Evolutionary conservation across 1,284 basidiomycete genomes (phyloP).

Genomic region (Apiotrichum akiyoshidainum): DNA sequence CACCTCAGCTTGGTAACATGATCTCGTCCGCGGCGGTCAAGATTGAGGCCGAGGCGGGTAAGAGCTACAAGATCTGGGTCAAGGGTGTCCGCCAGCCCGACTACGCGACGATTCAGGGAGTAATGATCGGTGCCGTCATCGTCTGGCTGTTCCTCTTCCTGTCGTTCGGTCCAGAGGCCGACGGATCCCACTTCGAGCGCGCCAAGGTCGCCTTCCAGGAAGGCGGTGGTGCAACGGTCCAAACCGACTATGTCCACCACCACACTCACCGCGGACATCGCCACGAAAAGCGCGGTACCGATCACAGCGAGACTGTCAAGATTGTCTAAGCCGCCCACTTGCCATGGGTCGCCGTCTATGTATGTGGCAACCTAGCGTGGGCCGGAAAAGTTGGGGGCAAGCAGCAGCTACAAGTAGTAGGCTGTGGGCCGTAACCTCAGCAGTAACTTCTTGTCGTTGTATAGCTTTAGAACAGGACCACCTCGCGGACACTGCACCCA

Average conservation of each 20-base stretch:
- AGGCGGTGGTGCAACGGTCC: slow-evolving; percentile 60
- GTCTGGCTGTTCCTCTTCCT: slow-evolving; percentile 51
- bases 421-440: no score
- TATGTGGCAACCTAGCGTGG: no score
- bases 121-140: slow-evolving; percentile 66
- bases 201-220: slow-evolving; percentile 73
- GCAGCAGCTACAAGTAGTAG: no score
- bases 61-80: slow-evolving; percentile 50
- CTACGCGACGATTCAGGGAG: slow-evolving; percentile 81
- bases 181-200: slow-evolving; percentile 78
- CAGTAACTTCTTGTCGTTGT: no score
- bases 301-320: not conserved
- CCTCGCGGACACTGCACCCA: no score
- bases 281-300: not conserved
- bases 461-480: no score
- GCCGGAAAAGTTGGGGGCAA: no score
- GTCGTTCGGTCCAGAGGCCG: slow-evolving; percentile 56
- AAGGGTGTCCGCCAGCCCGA: slow-evolving; percentile 54
- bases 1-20: slow-evolving; percentile 57
- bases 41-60: slow-evolving; percentile 74
- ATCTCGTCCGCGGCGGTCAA: slow-evolving; percentile 81
- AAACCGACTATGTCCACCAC: slow-evolving; percentile 25
- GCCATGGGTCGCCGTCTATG: not conserved
- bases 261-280: not conserved
- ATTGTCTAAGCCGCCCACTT: not conserved